Percentiles rank a stretch among this genome's conserved stretches.
phyloP scores from a whole-genome alignment of 352 stramenopile species.

The Elongisporangium undulatum region DNA sequence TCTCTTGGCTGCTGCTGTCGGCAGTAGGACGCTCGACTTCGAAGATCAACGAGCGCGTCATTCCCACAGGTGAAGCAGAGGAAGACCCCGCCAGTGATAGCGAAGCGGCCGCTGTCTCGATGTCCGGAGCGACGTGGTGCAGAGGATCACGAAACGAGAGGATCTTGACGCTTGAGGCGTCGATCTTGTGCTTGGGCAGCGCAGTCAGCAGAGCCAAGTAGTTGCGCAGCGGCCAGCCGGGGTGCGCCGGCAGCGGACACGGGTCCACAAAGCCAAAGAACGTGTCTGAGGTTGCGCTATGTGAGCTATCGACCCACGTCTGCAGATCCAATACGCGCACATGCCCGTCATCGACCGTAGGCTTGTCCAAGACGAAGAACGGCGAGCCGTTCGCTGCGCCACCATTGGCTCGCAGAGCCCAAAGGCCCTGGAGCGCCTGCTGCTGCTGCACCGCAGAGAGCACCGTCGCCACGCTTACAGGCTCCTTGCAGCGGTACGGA shows the following conservation, averaged over 20 bases:
- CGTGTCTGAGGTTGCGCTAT: slow-evolving; percentile 16
- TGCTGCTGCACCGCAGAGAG: slow-evolving; percentile 38
- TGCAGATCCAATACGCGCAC: slow-evolving; percentile 28
- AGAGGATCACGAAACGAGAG: slow-evolving; percentile 75
- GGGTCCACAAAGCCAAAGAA: slow-evolving; percentile 90
- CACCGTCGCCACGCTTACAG: slow-evolving; percentile 19
- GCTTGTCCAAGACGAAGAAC: slow-evolving; percentile 62
- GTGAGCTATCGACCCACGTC: slow-evolving; percentile 19
- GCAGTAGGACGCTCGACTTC: slow-evolving; percentile 18
- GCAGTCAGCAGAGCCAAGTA: slow-evolving; percentile 64
- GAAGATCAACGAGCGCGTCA: slow-evolving; percentile 57
- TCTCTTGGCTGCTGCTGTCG: neutral
- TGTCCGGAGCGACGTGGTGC: slow-evolving; percentile 42
- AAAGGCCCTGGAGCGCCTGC: slow-evolving; percentile 27
- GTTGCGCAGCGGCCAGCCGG: slow-evolving; percentile 88
- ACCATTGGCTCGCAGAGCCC: slow-evolving; percentile 27
- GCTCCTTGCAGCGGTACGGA: slow-evolving; percentile 27
- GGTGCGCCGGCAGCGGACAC: slow-evolving; percentile 63
- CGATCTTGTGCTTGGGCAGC: slow-evolving; percentile 24
- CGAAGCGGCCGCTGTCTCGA: slow-evolving; percentile 9
- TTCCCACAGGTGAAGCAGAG: slow-evolving; percentile 5
- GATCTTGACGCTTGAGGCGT: slow-evolving; percentile 30
- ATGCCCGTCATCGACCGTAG: slow-evolving; percentile 1
- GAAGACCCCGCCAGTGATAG: neutral
- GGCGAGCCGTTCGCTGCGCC: slow-evolving; percentile 31